Base-by-base conservation (phyloP, 2,329 filamentous ascomycete species). In the Ophiostoma fasciatum region DNA sequence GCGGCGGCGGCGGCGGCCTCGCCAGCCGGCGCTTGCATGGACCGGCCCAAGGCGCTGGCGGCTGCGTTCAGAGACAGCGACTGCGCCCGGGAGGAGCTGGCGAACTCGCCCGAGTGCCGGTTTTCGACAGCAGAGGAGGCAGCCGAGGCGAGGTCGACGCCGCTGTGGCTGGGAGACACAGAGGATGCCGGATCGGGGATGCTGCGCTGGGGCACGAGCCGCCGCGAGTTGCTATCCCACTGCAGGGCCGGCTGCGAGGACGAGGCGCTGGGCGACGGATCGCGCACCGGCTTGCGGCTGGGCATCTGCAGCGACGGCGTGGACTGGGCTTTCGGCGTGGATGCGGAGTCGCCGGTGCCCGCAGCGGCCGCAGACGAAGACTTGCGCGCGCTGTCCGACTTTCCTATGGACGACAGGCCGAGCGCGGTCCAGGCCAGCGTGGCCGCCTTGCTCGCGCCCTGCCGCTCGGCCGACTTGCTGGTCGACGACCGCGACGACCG, bases 361-460 rank as follows among this genome's bases (percentile, higher is more conserved):
- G 32, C 39, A 18, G 17, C 10, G 7, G 18, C 13, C 5, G 42
- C 11, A 5, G 37, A 23, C 4, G 35, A 18, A 6, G 28, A 23
- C 19, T 33, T 37, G 13, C 41, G 38, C 5, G 38, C 20, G 26
- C 31, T 40, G 9, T 42, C 39, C 1, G 38, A 15, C 18, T 37
- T 44, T 15, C 36, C 28, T n/a, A 38, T 31, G 7, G 40, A 37
- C 14, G 42, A 35, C 5, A 60, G 54, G 11, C 57, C 56, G 12
- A 68, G 51, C 14, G 60, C 58, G 36, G 53, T 63, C 73, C 75
- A 80, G 22, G 75, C 75, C 35, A 78, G 49, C 4, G 69, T 71
- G 19, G 75, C 75, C 28, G 75, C 75, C 49, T 73, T 75, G 51
- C 65, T 77, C 11, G 74, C 66, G 1, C 72, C 63, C 8, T 60